Conservation (phyloP, 306 rosid genomes). For the Cicer yamashitae region DNA sequence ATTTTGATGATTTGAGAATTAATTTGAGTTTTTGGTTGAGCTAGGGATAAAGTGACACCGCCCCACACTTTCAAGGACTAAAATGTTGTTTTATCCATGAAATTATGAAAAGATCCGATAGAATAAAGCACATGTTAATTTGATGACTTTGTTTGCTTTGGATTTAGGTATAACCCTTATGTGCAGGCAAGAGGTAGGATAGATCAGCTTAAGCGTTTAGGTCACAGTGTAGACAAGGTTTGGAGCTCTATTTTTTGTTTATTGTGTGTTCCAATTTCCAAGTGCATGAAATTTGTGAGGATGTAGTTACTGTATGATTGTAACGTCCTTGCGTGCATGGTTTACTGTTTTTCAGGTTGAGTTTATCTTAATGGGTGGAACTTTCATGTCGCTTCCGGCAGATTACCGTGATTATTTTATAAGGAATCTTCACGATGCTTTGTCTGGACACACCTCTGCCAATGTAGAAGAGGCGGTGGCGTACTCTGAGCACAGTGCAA, state of each 20-base stretch:
- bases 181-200: constrained; percentile 96
- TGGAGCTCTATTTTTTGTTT: constrained; percentile 25
- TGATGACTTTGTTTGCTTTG: constrained; percentile 32
- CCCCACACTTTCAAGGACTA: no score
- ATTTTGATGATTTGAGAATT: no score
- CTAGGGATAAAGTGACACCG: no score
- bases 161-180: constrained; percentile 91
- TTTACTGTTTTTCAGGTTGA: constrained; percentile 74
- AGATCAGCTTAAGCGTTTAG: constrained; percentile 98
- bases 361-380: constrained; percentile 96
- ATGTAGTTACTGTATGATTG: not conserved
- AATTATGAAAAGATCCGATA: no score
- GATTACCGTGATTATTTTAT: constrained; percentile 94
- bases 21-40: no score
- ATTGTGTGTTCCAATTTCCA: not conserved
- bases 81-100: no score
- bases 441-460: constrained; percentile 97
- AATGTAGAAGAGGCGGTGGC: constrained; percentile 95
- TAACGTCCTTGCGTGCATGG: constrained; percentile 32
- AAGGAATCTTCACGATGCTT: constrained; percentile 92
- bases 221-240: constrained; percentile 98
- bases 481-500: constrained; percentile 89
- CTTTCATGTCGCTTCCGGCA: constrained; percentile 93
- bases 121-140: not conserved
- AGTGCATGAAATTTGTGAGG: constrained; percentile 4